These are phyloP conservation scores for Micractinium sp. DNA, from an alignment of 139 green algal species.

Conservation along the genomic window DNA sequence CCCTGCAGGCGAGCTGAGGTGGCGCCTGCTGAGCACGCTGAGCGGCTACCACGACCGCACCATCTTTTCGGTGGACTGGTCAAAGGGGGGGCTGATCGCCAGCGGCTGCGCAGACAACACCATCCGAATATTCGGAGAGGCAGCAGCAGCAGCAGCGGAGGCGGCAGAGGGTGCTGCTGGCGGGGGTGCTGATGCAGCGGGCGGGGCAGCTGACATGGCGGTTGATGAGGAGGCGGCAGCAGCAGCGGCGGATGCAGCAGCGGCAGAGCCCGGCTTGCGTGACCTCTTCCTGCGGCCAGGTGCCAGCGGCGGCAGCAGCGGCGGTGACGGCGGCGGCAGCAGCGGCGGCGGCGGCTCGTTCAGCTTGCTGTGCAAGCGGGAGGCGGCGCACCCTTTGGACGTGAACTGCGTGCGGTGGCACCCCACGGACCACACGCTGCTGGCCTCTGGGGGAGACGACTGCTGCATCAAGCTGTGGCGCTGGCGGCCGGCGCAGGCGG, in stretches of 20 bases:
- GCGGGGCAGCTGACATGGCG: not conserved
- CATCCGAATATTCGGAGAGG: conserved; percentile 69
- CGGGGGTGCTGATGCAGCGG: not conserved
- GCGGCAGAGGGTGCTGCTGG: not conserved
- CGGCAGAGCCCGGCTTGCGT: not conserved
- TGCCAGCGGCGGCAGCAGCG: not conserved
- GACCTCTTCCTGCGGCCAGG: not conserved
- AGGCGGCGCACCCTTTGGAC: conserved; percentile 69
- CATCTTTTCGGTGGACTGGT: conserved; percentile 86
- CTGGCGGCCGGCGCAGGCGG: not conserved
- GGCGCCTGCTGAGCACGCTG: conserved; percentile 58
- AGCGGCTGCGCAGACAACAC: conserved; percentile 76
- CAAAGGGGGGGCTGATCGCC: conserved; percentile 59
- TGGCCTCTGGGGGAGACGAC: conserved; percentile 82
- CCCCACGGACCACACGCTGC: conserved; percentile 58
- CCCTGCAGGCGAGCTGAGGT: conserved; percentile 39
- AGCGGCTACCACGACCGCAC: conserved; percentile 77
- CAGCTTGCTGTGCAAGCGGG: conserved; percentile 36
- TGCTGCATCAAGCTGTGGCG: conserved; percentile 74
- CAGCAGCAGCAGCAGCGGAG: not conserved
- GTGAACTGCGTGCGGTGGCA: conserved; percentile 90
- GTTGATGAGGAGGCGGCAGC: no score
- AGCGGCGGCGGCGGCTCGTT: conserved; percentile 29
- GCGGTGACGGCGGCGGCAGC: not conserved
- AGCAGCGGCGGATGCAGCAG: not conserved